Percentiles rank a stretch among this genome's conserved stretches.
Evolutionary conservation across 2,329 filamentous ascomycete genomes (phyloP).

Genomic region (Ilyonectria sp.): DNA sequence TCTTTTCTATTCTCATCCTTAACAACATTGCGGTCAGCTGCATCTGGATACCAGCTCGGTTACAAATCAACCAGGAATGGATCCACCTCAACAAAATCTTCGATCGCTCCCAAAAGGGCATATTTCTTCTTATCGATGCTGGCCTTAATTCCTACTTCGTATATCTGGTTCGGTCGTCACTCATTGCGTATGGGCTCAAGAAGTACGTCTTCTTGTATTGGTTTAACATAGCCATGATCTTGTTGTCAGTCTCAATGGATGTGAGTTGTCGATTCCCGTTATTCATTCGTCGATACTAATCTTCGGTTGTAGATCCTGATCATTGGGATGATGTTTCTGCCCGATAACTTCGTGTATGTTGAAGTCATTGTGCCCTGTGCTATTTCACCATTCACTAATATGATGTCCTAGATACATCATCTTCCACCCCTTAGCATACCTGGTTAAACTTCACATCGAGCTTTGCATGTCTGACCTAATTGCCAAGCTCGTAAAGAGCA

Average conservation of each 20-base stretch:
- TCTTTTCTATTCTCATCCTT: slow-evolving; percentile 56
- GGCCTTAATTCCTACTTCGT: slow-evolving; percentile 64
- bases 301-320: slow-evolving; percentile 39
- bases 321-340: slow-evolving; percentile 44
- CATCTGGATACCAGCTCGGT: slow-evolving; percentile 66
- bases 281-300: slow-evolving; percentile 9
- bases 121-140: slow-evolving; percentile 63
- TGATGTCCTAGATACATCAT: slow-evolving; percentile 37
- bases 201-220: slow-evolving; percentile 64
- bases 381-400: not conserved
- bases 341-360: slow-evolving; percentile 44
- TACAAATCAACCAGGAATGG: slow-evolving; percentile 57
- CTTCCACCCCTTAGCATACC: slow-evolving; percentile 47
- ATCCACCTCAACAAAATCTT: slow-evolving; percentile 62
- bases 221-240: slow-evolving; percentile 52
- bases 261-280: slow-evolving; percentile 28
- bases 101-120: slow-evolving; percentile 64
- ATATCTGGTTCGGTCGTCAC: slow-evolving; percentile 59
- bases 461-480: slow-evolving; percentile 48
- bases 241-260: slow-evolving; percentile 50
- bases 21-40: slow-evolving; percentile 66
- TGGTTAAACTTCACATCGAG: slow-evolving; percentile 48
- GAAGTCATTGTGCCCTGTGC: not conserved
- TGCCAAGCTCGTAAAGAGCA: slow-evolving; percentile 46
- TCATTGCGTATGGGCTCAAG: slow-evolving; percentile 63